Evolutionary conservation across 106 monocot genomes (phyloP).

Genomic region (Amphibolis antarctica): DNA sequence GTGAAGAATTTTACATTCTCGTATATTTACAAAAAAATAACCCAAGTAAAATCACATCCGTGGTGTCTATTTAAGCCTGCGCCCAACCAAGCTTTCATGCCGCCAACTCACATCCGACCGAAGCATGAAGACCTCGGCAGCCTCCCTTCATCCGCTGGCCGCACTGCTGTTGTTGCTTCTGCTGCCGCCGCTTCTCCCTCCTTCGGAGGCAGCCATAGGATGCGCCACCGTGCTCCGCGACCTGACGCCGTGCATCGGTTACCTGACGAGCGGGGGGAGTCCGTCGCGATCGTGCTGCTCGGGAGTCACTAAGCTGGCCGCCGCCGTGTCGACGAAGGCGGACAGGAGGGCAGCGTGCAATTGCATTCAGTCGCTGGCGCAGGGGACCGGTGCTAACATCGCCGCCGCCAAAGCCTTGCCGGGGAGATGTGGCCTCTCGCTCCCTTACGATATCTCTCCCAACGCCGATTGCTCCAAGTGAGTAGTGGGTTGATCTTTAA

Average conservation of each 20-base stretch:
- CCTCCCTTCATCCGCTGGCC: not conserved
- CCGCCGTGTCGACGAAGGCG: not conserved
- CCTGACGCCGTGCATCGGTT: not conserved
- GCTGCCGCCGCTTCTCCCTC: not conserved
- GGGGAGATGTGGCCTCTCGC: slow-evolving; percentile 14
- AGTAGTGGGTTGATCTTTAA: not conserved
- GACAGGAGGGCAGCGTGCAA: slow-evolving; percentile 7
- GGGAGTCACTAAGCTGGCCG: slow-evolving; percentile 2
- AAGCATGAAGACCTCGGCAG: slow-evolving; percentile 2
- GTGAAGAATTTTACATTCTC: too few species aligned
- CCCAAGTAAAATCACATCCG: too few species aligned
- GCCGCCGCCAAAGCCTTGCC: slow-evolving; percentile 3
- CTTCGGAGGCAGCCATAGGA: not conserved
- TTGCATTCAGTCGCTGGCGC: slow-evolving; percentile 2
- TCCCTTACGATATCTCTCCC: slow-evolving; percentile 19
- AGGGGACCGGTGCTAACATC: not conserved
- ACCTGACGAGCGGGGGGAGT: slow-evolving; percentile 2
- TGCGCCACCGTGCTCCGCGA: slow-evolving; percentile 3
- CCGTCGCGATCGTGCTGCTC: slow-evolving; percentile 3
- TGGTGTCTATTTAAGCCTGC: too few species aligned
- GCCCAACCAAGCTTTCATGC: too few species aligned
- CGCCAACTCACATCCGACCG: too few species aligned
- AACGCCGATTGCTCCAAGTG: slow-evolving; percentile 31
- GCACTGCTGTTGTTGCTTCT: not conserved
- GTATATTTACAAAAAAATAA: too few species aligned